A percentile compares a stretch with the other conserved stretches of the same genome.
phyloP scores from a whole-genome alignment of 2,329 filamentous ascomycete genomes.

The Alternaria sp. region DNA sequence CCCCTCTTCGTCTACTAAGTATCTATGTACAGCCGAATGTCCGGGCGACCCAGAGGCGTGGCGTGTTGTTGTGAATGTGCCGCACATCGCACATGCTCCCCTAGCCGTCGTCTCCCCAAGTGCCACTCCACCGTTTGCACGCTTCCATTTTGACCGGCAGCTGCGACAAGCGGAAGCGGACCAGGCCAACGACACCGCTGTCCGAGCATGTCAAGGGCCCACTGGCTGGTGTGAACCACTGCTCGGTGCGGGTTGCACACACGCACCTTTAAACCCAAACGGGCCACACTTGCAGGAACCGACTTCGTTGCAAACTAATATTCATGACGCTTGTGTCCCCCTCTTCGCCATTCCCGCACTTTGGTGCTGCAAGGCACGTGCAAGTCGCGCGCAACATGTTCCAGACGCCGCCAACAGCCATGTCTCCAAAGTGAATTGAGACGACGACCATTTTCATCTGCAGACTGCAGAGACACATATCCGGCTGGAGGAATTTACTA shows the following conservation, averaged over 20 bases:
- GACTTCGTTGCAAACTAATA: slow-evolving; percentile 30
- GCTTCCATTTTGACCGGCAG: slow-evolving; percentile 10
- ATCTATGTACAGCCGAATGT: slow-evolving; percentile 14
- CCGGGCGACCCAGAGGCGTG: slow-evolving; percentile 20
- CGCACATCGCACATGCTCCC: slow-evolving; percentile 14
- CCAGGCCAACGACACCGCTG: slow-evolving; percentile 29
- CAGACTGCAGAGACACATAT: slow-evolving; percentile 18
- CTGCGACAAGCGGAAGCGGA: slow-evolving; percentile 6
- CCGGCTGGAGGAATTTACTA: slow-evolving; percentile 32
- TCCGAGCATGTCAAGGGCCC: slow-evolving; percentile 27
- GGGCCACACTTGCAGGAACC: slow-evolving; percentile 44
- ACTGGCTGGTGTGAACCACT: slow-evolving; percentile 35
- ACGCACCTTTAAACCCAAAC: slow-evolving; percentile 36
- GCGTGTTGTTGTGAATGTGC: slow-evolving; percentile 11
- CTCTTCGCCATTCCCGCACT: slow-evolving; percentile 29
- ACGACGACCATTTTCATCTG: slow-evolving; percentile 16
- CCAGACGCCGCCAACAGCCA: slow-evolving; percentile 14
- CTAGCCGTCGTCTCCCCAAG: slow-evolving; percentile 6
- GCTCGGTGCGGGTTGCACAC: slow-evolving; percentile 40
- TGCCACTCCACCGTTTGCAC: slow-evolving; percentile 15
- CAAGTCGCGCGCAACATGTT: slow-evolving; percentile 16
- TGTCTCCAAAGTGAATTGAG: slow-evolving; percentile 14
- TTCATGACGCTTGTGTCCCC: slow-evolving; percentile 30
- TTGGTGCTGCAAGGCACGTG: slow-evolving; percentile 39
- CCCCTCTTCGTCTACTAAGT: slow-evolving; percentile 16